phyloP scores from a whole-genome alignment of 768 basidiomycete species.

The Asterophora parasitica region DNA sequence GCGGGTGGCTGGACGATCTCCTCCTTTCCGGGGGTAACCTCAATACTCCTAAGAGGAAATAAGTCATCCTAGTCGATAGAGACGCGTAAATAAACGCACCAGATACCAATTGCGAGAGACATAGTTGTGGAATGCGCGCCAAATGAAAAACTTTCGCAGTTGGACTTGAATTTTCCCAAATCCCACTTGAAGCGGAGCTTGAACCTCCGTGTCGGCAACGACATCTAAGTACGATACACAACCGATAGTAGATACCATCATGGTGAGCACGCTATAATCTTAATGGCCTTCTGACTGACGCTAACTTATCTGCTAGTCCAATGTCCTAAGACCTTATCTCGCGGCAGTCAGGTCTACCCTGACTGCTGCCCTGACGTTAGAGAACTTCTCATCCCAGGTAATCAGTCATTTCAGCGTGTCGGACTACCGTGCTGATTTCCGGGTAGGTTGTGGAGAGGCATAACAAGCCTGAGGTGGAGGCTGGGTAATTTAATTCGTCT shows the following conservation, averaged over 20 bases:
- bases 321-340: slow-evolving; percentile 92
- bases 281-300: background rate
- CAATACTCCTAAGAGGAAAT: slow-evolving; percentile 48
- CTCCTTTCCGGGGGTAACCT: slow-evolving; percentile 52
- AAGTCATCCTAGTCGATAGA: slow-evolving; percentile 1
- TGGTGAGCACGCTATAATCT: slow-evolving; percentile 44
- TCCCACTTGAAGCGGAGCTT: slow-evolving; percentile 36
- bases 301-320: slow-evolving; percentile 55
- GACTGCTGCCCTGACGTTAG: slow-evolving; percentile 94
- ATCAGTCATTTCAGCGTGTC: slow-evolving; percentile 6
- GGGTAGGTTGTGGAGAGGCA: slow-evolving; percentile 89
- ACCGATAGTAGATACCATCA: slow-evolving; percentile 31
- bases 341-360: slow-evolving; percentile 93
- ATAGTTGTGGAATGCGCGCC: slow-evolving; percentile 28
- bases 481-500: slow-evolving; percentile 41
- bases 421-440: slow-evolving; percentile 13
- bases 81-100: slow-evolving; percentile 43
- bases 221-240: background rate
- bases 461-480: slow-evolving; percentile 96
- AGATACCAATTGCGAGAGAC: slow-evolving; percentile 61
- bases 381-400: slow-evolving; percentile 98
- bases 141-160: slow-evolving; percentile 14
- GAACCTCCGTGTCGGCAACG: background rate
- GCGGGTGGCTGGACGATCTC: slow-evolving; percentile 54
- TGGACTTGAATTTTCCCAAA: slow-evolving; percentile 23